phyloP scores from a whole-genome alignment of 2,329 filamentous ascomycete genomes.

The Stachybotrys chlorohalonatus region DNA sequence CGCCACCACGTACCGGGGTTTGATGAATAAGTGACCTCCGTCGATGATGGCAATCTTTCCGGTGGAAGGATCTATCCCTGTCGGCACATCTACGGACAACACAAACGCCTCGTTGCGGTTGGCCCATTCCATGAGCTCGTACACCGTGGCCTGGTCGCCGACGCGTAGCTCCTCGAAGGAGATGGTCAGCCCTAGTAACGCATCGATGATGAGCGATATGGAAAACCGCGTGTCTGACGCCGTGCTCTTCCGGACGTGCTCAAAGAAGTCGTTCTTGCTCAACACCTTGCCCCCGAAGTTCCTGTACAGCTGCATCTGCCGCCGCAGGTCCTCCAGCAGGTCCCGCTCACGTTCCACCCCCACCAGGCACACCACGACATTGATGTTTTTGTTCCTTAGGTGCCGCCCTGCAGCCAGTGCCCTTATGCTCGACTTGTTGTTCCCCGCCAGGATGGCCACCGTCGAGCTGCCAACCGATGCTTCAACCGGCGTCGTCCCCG shows the following conservation, averaged over 20 bases:
- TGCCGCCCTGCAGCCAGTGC: constrained; percentile 82
- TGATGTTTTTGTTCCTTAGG: constrained; percentile 71
- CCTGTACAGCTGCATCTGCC: constrained; percentile 76
- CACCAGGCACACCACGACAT: constrained; percentile 75
- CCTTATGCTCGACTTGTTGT: constrained; percentile 80
- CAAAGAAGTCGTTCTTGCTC: constrained; percentile 52
- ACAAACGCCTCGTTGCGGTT: constrained; percentile 79
- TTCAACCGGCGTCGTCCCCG: constrained; percentile 21
- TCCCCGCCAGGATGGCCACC: constrained; percentile 80
- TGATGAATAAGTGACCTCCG: constrained; percentile 69
- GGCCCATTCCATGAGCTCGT: constrained; percentile 88
- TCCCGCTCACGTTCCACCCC: constrained; percentile 77
- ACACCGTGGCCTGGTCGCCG: constrained; percentile 73
- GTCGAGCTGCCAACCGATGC: constrained; percentile 24
- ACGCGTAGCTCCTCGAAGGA: constrained; percentile 82
- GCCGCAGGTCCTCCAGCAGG: constrained; percentile 68
- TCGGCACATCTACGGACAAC: constrained; percentile 83
- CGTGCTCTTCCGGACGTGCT: constrained; percentile 42
- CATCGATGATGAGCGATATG: constrained; percentile 79
- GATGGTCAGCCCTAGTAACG: constrained; percentile 75
- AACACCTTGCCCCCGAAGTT: constrained; percentile 71
- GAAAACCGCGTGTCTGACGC: constrained; percentile 35
- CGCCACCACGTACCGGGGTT: constrained; percentile 73
- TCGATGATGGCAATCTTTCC: constrained; percentile 61
- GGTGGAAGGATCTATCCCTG: constrained; percentile 72